A percentile compares a stretch with the other conserved stretches of the same genome.
Conservation (phyloP, 352 stramenopile species). For the Phytophthora pinifolia region DNA sequence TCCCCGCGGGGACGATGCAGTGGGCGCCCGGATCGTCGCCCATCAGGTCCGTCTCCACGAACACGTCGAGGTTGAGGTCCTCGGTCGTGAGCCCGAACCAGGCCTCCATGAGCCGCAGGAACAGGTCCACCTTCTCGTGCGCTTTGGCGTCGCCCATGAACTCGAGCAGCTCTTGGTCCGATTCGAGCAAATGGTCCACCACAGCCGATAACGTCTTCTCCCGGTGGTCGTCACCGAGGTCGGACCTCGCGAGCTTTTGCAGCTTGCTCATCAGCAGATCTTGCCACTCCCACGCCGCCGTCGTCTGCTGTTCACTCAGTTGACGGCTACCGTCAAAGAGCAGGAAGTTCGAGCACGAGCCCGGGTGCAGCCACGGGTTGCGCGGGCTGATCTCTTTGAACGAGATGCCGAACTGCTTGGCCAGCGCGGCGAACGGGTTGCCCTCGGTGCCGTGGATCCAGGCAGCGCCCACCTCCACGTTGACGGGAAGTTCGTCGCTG, state of each 20-base stretch:
- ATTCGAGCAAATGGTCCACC: constrained; percentile 33
- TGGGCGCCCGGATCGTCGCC: constrained; percentile 53
- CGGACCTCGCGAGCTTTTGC: constrained; percentile 32
- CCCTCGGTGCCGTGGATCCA: constrained; percentile 59
- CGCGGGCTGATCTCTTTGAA: constrained; percentile 55
- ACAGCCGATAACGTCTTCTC: constrained; percentile 39
- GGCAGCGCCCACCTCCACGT: constrained; percentile 56
- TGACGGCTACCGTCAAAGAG: constrained; percentile 34
- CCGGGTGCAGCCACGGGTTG: constrained; percentile 64
- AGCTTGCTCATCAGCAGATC: constrained; percentile 48
- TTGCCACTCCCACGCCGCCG: constrained; percentile 46
- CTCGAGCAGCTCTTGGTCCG: constrained; percentile 31
- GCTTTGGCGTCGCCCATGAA: constrained; percentile 21
- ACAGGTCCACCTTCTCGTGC: constrained; percentile 21
- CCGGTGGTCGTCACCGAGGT: constrained; percentile 10
- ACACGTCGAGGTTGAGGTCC: constrained; percentile 33
- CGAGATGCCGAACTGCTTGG: constrained; percentile 42
- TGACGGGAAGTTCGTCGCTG: constrained; percentile 41
- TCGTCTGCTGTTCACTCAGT: constrained; percentile 37
- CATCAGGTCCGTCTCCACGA: constrained; percentile 32
- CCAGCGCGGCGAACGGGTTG: constrained; percentile 47
- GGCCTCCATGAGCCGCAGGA: constrained; percentile 46
- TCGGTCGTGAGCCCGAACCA: constrained; percentile 48
- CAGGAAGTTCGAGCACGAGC: constrained; percentile 50
- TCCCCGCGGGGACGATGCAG: constrained; percentile 49